A percentile compares a stretch with the other conserved stretches of the same genome.
Conservation (phyloP, 2,329 filamentous ascomycete species). For the Camillea tinctor region DNA sequence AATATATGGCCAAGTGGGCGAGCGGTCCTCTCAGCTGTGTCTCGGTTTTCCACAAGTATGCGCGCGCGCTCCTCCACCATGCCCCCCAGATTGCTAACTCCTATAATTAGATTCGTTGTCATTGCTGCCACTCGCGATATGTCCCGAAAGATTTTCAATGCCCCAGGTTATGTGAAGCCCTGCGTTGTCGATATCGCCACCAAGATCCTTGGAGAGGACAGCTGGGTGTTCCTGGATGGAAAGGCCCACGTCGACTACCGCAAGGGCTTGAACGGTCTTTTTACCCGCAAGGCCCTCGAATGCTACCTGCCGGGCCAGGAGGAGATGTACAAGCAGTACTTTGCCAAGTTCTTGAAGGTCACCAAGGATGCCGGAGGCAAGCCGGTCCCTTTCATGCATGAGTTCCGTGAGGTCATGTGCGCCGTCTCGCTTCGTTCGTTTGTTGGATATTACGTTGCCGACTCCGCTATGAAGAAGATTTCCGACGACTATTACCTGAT, state of each 20-base stretch:
- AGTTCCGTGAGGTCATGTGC: slow-evolving; percentile 93
- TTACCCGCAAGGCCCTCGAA: slow-evolving; percentile 86
- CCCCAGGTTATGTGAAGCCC: slow-evolving; percentile 86
- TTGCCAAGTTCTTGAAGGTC: slow-evolving; percentile 72
- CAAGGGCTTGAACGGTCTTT: slow-evolving; percentile 91
- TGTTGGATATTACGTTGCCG: slow-evolving; percentile 90
- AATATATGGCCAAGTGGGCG: slow-evolving; percentile 90
- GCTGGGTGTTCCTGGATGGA: slow-evolving; percentile 97
- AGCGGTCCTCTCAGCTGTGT: slow-evolving; percentile 93
- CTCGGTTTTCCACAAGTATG: slow-evolving; percentile 97
- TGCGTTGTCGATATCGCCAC: slow-evolving; percentile 93
- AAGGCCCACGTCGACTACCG: slow-evolving; percentile 95
- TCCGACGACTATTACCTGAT: slow-evolving; percentile 96
- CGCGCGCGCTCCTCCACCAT: slow-evolving; percentile 2
- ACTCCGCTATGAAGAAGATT: slow-evolving; percentile 88
- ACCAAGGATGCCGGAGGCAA: slow-evolving; percentile 71
- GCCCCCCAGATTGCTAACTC: slow-evolving; percentile 1
- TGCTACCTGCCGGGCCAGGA: slow-evolving; percentile 89
- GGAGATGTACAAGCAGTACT: slow-evolving; percentile 86
- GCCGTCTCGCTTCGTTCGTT: slow-evolving; percentile 96
- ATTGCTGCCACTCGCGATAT: slow-evolving; percentile 94
- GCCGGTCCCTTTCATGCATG: slow-evolving; percentile 82
- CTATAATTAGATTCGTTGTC: slow-evolving; percentile 75
- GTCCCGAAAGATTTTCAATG: slow-evolving; percentile 96
- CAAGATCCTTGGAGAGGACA: slow-evolving; percentile 87